phyloP scores from a whole-genome alignment of 495 filamentous ascomycete genomes.

The Hypoxylon lienhwacheense region DNA sequence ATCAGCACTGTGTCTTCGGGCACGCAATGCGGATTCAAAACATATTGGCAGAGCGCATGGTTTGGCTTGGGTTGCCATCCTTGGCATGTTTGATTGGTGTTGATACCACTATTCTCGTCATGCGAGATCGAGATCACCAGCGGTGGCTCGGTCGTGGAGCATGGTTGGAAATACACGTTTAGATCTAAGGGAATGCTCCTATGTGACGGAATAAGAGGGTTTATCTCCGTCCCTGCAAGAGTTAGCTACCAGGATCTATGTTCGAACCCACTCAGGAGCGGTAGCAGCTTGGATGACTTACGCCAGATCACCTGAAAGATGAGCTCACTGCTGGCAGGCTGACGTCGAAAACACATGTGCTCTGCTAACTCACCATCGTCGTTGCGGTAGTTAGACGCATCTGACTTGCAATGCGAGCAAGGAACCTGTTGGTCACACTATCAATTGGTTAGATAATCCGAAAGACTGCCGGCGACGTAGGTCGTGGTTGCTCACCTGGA shows the following conservation, averaged over 20 bases:
- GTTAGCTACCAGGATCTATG: constrained; percentile 13
- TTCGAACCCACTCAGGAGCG: background rate
- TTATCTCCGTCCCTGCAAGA: constrained; percentile 9
- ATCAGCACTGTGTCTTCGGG: constrained; percentile 24
- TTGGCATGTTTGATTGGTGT: constrained; percentile 6
- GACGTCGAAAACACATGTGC: constrained; percentile 36
- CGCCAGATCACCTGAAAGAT: constrained; percentile 33
- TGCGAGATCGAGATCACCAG: constrained; percentile 17
- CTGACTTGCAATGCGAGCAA: constrained; percentile 35
- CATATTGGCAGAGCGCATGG: constrained; percentile 13
- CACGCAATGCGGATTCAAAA: constrained; percentile 11
- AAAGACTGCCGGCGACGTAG: background rate
- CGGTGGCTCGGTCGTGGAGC: constrained; percentile 3
- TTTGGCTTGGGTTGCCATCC: constrained; percentile 8
- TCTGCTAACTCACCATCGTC: constrained; percentile 35
- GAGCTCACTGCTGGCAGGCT: constrained; percentile 26
- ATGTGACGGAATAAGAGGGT: constrained; percentile 6
- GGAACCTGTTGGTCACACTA: constrained; percentile 39
- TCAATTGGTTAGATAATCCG: constrained; percentile 27
- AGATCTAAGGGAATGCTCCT: constrained; percentile 10
- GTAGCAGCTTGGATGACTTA: constrained; percentile 20
- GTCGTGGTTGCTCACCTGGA: constrained; percentile 31
- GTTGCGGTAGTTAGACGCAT: constrained; percentile 34
- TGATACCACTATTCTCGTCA: constrained; percentile 7
- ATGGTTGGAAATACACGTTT: constrained; percentile 21